phyloP scores from a whole-genome alignment of 2,329 filamentous ascomycete species.

The Chrysoporthe cubensis region DNA sequence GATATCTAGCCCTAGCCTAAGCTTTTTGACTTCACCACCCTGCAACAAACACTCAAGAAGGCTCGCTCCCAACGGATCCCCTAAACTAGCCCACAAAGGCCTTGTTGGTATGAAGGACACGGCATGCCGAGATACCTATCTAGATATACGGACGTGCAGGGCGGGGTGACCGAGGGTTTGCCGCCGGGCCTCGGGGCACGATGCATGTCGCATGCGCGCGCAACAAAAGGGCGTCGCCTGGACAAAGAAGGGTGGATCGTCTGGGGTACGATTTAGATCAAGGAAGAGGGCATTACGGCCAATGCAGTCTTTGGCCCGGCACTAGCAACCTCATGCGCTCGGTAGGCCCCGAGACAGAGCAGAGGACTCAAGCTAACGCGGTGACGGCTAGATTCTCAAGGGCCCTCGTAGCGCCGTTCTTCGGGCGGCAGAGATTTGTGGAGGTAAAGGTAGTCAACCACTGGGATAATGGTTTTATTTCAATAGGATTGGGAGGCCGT shows the following conservation, averaged over 20 bases:
- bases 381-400: not conserved
- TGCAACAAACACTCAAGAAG: too few species aligned
- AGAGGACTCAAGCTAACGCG: not conserved
- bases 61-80: too few species aligned
- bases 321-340: conserved; percentile 31
- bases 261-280: conserved; percentile 30
- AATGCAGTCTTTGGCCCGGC: conserved; percentile 32
- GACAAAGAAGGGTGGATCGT: too few species aligned
- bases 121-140: too few species aligned
- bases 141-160: too few species aligned
- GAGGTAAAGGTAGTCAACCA: conserved; percentile 31
- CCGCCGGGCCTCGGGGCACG: not conserved
- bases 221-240: too few species aligned
- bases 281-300: conserved; percentile 28
- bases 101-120: too few species aligned
- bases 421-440: conserved; percentile 25
- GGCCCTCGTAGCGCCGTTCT: not conserved
- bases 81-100: too few species aligned
- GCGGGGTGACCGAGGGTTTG: not conserved
- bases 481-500: not conserved
- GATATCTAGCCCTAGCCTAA: not conserved
- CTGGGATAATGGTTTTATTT: conserved; percentile 33
- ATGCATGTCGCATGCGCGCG: not conserved
- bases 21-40: not conserved
- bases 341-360: conserved; percentile 31